These are phyloP conservation scores for Coriaria nepalensis DNA, from an alignment of 306 rosid species.

Conservation along the genomic window DNA sequence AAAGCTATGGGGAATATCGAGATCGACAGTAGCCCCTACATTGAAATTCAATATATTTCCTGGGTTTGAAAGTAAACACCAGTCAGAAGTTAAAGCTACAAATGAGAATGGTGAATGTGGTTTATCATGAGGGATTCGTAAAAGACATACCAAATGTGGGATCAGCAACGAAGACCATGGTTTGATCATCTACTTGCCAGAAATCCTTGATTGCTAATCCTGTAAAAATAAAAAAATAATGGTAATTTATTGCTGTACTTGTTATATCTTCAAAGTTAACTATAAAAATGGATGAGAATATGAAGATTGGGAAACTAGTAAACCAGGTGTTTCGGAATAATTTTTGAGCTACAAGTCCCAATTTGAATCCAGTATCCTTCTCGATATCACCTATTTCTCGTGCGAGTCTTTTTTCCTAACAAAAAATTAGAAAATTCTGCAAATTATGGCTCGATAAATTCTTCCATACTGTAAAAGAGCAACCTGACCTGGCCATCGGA, in stretches of 20 bases:
- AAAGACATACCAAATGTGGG: conserved; percentile 73
- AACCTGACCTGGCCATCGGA: conserved; percentile 77
- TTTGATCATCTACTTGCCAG: conserved; percentile 97
- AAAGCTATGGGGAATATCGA: conserved; percentile 84
- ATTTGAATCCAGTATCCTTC: conserved; percentile 66
- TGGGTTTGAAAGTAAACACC: conserved; percentile 19
- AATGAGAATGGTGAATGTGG: conserved; percentile 2
- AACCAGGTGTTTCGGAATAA: conserved; percentile 89
- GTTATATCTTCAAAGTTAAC: background rate
- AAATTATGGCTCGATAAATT: background rate
- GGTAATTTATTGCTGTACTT: background rate
- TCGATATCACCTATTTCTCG: conserved; percentile 65
- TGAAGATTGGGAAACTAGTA: conserved; percentile 3
- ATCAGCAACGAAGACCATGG: conserved; percentile 94
- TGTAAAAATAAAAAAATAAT: conserved; percentile 18
- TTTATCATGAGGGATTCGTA: background rate
- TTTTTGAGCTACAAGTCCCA: conserved; percentile 94
- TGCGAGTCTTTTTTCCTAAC: conserved; percentile 63
- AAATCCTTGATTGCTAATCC: conserved; percentile 88
- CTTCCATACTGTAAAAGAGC: background rate
- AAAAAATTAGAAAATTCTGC: conserved; percentile 9
- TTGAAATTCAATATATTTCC: conserved; percentile 92
- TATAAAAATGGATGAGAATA: too few species aligned
- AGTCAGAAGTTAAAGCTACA: conserved; percentile 6
- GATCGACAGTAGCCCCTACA: conserved; percentile 74